Conservation (phyloP, 73 alveolate genomes). For the Urostyla sp. region DNA sequence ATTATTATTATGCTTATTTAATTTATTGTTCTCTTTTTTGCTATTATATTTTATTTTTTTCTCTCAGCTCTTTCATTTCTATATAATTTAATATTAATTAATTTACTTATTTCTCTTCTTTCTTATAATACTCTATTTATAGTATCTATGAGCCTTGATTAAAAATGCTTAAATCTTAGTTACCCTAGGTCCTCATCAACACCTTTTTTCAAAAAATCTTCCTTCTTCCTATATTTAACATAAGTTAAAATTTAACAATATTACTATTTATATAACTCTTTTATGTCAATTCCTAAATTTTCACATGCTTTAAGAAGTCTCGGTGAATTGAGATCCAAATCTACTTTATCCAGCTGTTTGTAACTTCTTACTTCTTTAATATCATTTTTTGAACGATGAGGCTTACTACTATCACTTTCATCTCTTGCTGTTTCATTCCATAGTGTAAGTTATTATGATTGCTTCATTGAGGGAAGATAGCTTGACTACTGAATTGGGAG, state of each 20-base stretch:
- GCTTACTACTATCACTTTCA: neutral
- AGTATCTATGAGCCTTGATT: constrained; percentile 49
- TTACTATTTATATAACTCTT: constrained; percentile 55
- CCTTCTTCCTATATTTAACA: constrained; percentile 22
- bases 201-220: constrained; percentile 42
- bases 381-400: constrained; percentile 48
- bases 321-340: constrained; percentile 60
- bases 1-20: too few species aligned
- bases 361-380: constrained; percentile 19
- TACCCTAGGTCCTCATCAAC: constrained; percentile 29
- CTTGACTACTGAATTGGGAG: neutral
- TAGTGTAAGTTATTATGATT: neutral
- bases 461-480: too few species aligned
- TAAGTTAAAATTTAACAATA: neutral
- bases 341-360: constrained; percentile 31
- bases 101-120: constrained; percentile 44
- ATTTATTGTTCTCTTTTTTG: too few species aligned
- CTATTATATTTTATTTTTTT: too few species aligned
- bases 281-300: constrained; percentile 30
- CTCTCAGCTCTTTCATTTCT: neutral
- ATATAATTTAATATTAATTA: neutral
- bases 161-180: constrained; percentile 48
- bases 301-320: constrained; percentile 38
- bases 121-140: constrained; percentile 32
- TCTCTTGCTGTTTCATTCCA: neutral